phyloP scores from a whole-genome alignment of 1,284 basidiomycete species.

The Wolfiporia cocos region DNA sequence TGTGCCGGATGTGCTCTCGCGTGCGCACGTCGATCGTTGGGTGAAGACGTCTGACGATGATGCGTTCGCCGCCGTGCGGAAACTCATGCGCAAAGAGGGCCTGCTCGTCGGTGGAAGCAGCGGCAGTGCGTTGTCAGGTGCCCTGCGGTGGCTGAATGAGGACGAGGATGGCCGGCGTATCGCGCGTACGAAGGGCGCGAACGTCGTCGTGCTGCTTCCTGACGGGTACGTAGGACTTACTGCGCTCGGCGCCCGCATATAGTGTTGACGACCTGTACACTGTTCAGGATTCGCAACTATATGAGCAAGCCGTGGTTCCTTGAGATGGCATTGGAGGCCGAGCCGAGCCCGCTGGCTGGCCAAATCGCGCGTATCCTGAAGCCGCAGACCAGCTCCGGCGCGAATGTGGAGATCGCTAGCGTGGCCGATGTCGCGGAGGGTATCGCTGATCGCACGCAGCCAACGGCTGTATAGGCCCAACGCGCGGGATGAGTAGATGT shows the following conservation, averaged over 20 bases:
- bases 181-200: conserved; percentile 68
- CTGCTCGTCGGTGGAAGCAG: conserved; percentile 90
- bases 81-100: conserved; percentile 85
- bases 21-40: conserved; percentile 67
- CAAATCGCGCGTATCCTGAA: conserved; percentile 41
- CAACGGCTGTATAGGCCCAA: too few species aligned
- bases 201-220: conserved; percentile 86
- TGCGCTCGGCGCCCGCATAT: background rate
- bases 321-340: conserved; percentile 51
- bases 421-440: conserved; percentile 15
- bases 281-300: conserved; percentile 84
- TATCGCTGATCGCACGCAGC: conserved; percentile 13
- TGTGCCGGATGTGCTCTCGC: conserved; percentile 74
- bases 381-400: conserved; percentile 6
- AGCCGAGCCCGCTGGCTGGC: conserved; percentile 45
- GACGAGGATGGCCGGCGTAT: conserved; percentile 61
- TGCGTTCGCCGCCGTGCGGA: conserved; percentile 71
- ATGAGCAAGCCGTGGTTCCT: conserved; percentile 92
- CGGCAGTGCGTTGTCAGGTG: conserved; percentile 79
- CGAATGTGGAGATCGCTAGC: conserved; percentile 9
- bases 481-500: too few species aligned
- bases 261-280: background rate
- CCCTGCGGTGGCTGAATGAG: conserved; percentile 69
- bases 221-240: conserved; percentile 63
- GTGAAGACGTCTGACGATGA: conserved; percentile 83